phyloP scores from a whole-genome alignment of 768 basidiomycete genomes.

The Favolaschia claudopus region DNA sequence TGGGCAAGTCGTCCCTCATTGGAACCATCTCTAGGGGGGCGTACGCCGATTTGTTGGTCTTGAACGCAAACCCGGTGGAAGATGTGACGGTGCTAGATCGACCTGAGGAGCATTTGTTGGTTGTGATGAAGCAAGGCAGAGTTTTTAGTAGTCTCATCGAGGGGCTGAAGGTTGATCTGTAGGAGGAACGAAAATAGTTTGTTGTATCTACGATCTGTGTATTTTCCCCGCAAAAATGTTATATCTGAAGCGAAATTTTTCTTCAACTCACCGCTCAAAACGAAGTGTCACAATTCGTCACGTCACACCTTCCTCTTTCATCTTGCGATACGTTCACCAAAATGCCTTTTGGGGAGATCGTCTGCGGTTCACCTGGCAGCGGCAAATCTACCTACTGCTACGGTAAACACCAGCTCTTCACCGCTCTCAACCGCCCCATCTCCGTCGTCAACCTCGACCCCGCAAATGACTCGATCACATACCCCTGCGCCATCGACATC shows the following conservation, averaged over 20 bases:
- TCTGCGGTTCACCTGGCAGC: conserved; percentile 86
- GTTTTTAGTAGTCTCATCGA: conserved; percentile 34
- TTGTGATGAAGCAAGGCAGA: conserved; percentile 45
- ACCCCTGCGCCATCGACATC: conserved; percentile 90
- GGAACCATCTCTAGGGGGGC: conserved; percentile 44
- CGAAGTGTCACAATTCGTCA: not conserved
- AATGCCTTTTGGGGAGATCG: conserved; percentile 91
- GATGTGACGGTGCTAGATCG: conserved; percentile 51
- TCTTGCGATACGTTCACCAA: not conserved
- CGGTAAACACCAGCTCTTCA: conserved; percentile 89
- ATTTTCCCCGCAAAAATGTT: too few relatives aligned
- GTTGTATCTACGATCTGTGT: too few relatives aligned
- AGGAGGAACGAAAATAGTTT: too few relatives aligned
- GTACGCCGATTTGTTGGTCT: conserved; percentile 49
- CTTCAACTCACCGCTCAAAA: too few relatives aligned
- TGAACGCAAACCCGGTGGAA: conserved; percentile 49
- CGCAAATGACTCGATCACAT: conserved; percentile 88
- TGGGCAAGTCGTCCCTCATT: conserved; percentile 41
- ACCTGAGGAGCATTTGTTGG: conserved; percentile 46
- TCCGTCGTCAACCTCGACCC: conserved; percentile 96
- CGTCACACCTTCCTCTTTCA: too few relatives aligned
- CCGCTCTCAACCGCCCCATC: conserved; percentile 85
- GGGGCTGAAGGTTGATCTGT: conserved; percentile 25
- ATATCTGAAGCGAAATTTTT: too few relatives aligned
- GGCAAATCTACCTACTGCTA: conserved; percentile 91